Evolutionary conservation across 163 green algal species (phyloP).

Genomic region (Chloromonas sp.): DNA sequence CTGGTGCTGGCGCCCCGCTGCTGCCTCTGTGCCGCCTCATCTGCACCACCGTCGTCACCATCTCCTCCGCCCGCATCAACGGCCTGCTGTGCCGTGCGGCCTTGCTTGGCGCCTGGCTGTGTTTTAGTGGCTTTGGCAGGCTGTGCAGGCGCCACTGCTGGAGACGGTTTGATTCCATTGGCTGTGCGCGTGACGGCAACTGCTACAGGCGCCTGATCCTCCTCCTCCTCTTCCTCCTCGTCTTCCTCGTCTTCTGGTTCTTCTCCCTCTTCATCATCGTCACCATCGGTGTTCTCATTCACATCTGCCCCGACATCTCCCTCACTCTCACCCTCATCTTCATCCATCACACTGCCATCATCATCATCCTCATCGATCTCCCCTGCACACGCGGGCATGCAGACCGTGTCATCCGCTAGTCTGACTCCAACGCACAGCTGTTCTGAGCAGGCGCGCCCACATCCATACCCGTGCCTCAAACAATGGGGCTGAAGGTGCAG

Average conservation of each 20-base stretch:
- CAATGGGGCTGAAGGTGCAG: no score
- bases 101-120: no score
- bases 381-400: neutral
- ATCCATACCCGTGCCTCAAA: no score
- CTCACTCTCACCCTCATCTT: conserved; percentile 27
- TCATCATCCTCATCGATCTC: conserved; percentile 26
- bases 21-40: conserved; percentile 18
- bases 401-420: neutral
- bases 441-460: no score
- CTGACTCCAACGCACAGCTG: neutral
- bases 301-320: conserved; percentile 30
- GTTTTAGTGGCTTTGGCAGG: no score
- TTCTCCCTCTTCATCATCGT: conserved; percentile 23
- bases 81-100: no score
- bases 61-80: conserved; percentile 8
- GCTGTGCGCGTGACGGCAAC: neutral
- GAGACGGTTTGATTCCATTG: no score
- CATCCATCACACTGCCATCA: conserved; percentile 22
- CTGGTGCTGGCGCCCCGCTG: conserved; percentile 14
- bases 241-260: conserved; percentile 24
- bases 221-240: conserved; percentile 28
- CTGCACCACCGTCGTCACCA: conserved; percentile 25
- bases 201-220: conserved; percentile 8
- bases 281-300: conserved; percentile 24
- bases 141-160: no score